Conservation (phyloP, 768 basidiomycete species). For the Kwoniella bestiolae region DNA sequence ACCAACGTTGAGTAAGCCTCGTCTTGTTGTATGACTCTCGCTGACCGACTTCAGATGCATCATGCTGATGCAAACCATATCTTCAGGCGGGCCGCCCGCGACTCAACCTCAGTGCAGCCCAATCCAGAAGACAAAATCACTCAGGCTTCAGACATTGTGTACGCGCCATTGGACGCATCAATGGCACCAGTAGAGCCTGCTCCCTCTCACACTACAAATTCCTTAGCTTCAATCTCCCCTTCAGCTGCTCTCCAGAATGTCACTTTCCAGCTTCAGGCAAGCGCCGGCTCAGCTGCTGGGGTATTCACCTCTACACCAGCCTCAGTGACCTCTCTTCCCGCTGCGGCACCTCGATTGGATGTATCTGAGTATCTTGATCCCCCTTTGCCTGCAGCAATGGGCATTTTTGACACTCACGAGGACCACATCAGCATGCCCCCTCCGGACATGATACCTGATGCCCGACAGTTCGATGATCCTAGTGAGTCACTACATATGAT, state of each 20-base stretch:
- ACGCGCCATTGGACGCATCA: no score
- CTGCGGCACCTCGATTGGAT: slow-evolving; percentile 1
- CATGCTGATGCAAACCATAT: no score
- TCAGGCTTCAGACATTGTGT: no score
- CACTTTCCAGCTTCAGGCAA: no score
- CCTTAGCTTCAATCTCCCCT: no score
- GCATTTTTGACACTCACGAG: no score
- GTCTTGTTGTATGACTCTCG: not conserved
- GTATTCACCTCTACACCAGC: not conserved
- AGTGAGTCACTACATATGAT: not conserved
- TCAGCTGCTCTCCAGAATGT: no score
- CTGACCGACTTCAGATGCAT: not conserved
- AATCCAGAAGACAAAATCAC: not conserved
- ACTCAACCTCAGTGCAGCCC: not conserved
- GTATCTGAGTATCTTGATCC: slow-evolving; percentile 7
- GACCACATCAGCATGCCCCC: no score
- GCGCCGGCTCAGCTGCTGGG: not conserved
- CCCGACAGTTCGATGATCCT: not conserved
- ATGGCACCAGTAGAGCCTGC: no score
- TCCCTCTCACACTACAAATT: no score
- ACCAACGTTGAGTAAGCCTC: slow-evolving; percentile 1
- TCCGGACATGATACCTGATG: not conserved
- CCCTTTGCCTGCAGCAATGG: not conserved
- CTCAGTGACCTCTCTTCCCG: not conserved
- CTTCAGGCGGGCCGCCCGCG: not conserved